These are phyloP conservation scores for Pyrenochaeta sp. DNA, from an alignment of 2,329 filamentous ascomycete genomes.

Conservation along the genomic window DNA sequence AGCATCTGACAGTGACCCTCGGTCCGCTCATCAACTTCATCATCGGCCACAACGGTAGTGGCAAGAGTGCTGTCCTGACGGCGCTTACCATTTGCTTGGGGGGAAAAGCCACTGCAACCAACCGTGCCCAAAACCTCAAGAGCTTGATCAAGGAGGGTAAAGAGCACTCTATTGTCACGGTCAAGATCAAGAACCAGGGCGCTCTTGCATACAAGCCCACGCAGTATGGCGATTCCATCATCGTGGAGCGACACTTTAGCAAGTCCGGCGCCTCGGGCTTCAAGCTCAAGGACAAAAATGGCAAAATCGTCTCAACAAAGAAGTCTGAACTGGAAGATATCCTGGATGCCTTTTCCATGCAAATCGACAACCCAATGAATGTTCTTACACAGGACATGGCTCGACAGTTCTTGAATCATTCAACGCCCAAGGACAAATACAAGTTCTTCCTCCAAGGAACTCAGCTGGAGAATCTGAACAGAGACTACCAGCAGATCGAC, in stretches of 20 bases:
- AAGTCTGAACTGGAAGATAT: conserved; percentile 91
- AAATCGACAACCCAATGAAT: conserved; percentile 96
- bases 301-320: conserved; percentile 78
- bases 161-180: conserved; percentile 73
- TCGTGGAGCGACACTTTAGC: conserved; percentile 89
- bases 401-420: conserved; percentile 87
- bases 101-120: conserved; percentile 90
- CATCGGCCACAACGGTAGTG: conserved; percentile 95
- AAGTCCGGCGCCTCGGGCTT: conserved; percentile 78
- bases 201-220: conserved; percentile 83
- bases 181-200: conserved; percentile 91
- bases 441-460: conserved; percentile 96
- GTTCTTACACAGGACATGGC: conserved; percentile 95
- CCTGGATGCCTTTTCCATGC: conserved; percentile 88
- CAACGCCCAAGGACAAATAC: conserved; percentile 85
- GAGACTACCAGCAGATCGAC: conserved; percentile 85
- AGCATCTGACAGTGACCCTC: conserved; percentile 79
- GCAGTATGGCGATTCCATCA: conserved; percentile 82
- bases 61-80: conserved; percentile 94
- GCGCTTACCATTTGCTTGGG: conserved; percentile 94
- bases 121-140: conserved; percentile 88
- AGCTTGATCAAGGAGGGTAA: conserved; percentile 89
- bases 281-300: conserved; percentile 79
- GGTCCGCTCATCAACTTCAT: conserved; percentile 98
- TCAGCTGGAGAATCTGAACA: conserved; percentile 88